These are phyloP conservation scores for Bolboschoenus planiculmis DNA, from an alignment of 176 grass and related monocot genomes.

Conservation along the genomic window DNA sequence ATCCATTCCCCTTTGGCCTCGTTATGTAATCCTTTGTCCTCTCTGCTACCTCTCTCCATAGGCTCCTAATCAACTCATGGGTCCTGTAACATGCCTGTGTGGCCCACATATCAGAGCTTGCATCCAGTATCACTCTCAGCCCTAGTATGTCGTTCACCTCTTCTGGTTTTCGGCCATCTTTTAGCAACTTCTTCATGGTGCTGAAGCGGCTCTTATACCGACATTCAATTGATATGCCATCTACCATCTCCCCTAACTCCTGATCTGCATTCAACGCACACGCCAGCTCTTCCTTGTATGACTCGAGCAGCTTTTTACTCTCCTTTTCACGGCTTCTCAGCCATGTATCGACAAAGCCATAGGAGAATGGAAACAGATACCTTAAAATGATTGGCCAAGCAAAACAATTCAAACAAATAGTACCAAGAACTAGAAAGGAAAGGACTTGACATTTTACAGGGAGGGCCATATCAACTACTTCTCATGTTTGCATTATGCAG, in stretches of 20 bases:
- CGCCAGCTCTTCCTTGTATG: constrained; percentile 56
- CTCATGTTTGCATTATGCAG: not conserved
- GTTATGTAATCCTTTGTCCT: constrained; percentile 86
- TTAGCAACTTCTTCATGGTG: constrained; percentile 93
- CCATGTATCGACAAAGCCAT: constrained; percentile 64
- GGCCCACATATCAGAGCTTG: constrained; percentile 30
- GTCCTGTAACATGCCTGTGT: constrained; percentile 59
- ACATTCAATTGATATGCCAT: constrained; percentile 55
- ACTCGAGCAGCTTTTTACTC: constrained; percentile 44
- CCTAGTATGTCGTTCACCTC: constrained; percentile 87
- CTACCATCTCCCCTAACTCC: constrained; percentile 47
- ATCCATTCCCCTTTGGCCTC: constrained; percentile 74
- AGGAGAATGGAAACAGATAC: constrained; percentile 82
- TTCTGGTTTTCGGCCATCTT: constrained; percentile 72
- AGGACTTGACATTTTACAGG: not conserved
- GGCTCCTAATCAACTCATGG: constrained; percentile 42
- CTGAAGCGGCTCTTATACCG: constrained; percentile 93
- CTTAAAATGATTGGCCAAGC: not conserved
- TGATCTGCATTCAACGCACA: constrained; percentile 47
- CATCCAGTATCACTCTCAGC: constrained; percentile 66
- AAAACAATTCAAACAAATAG: not conserved
- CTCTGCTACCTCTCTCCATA: constrained; percentile 65
- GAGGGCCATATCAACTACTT: not conserved
- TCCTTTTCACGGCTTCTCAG: constrained; percentile 64
- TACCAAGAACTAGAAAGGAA: not conserved